These are phyloP conservation scores for Cladorrhinum sp. DNA, from an alignment of 2,329 filamentous ascomycete genomes.

Conservation along the genomic window DNA sequence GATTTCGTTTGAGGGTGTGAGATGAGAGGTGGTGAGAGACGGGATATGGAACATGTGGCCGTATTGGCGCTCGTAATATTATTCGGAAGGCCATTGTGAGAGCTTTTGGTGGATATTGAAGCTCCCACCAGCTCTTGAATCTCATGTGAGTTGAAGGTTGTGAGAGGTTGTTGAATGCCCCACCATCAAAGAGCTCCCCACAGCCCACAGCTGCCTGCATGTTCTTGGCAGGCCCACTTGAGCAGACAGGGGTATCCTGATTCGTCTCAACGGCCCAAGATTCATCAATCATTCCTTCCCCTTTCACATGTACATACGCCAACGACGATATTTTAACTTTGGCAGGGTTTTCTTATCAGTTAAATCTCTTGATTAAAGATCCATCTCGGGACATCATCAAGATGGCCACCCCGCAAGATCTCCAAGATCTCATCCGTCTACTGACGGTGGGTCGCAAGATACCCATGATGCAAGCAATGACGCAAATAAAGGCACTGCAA, in stretches of 20 bases:
- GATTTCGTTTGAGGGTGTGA: background rate
- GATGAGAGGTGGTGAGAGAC: background rate
- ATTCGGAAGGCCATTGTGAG: conserved; percentile 12
- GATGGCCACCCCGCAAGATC: conserved; percentile 57
- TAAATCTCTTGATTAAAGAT: background rate
- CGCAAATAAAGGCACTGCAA: conserved; percentile 57
- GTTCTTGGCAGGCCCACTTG: background rate
- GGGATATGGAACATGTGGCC: background rate
- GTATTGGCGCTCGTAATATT: background rate
- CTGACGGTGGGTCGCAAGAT: conserved; percentile 55
- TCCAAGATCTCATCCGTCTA: conserved; percentile 60
- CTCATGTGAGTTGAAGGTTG: background rate
- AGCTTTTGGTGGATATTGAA: background rate
- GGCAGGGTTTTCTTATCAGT: background rate
- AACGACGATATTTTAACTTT: background rate
- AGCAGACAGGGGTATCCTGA: conserved; percentile 3
- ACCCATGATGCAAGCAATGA: conserved; percentile 58
- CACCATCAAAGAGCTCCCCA: background rate
- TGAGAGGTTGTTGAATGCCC: background rate
- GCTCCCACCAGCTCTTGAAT: background rate
- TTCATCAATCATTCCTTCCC: background rate
- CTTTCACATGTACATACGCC: background rate
- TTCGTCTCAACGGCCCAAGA: background rate
- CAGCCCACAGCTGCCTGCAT: background rate
- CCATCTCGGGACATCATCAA: background rate